Conservation (phyloP, 2,329 filamentous ascomycete genomes). For the Orbilia ellipsospora region DNA sequence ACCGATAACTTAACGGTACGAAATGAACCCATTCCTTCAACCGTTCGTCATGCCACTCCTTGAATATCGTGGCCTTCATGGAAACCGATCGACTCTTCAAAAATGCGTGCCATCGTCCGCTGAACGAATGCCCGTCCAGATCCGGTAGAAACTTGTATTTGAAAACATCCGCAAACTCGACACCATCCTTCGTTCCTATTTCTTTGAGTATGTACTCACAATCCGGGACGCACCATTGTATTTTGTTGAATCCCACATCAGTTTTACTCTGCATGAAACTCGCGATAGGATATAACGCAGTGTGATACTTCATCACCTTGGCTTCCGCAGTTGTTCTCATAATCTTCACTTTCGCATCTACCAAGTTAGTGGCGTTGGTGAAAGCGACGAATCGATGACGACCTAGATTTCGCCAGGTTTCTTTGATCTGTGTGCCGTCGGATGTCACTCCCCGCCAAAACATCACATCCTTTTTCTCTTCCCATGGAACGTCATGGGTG, state of each 20-base stretch:
- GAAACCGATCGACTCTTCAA: slow-evolving; percentile 75
- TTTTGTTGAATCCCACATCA: slow-evolving; percentile 64
- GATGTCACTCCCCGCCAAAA: slow-evolving; percentile 75
- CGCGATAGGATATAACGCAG: slow-evolving; percentile 54
- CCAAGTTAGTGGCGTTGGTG: slow-evolving; percentile 74
- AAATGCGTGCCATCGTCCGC: slow-evolving; percentile 76
- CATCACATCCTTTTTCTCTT: slow-evolving; percentile 68
- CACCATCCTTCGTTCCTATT: slow-evolving; percentile 60
- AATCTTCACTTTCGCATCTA: slow-evolving; percentile 65
- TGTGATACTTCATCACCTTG: slow-evolving; percentile 61
- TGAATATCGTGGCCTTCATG: slow-evolving; percentile 81
- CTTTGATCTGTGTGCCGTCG: slow-evolving; percentile 69
- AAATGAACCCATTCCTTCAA: slow-evolving; percentile 83
- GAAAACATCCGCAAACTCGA: slow-evolving; percentile 64
- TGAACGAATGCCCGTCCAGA: slow-evolving; percentile 79
- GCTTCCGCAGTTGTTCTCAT: slow-evolving; percentile 58
- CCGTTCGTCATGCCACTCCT: slow-evolving; percentile 82
- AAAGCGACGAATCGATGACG: slow-evolving; percentile 79
- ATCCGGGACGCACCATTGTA: slow-evolving; percentile 65
- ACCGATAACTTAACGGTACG: slow-evolving; percentile 80
- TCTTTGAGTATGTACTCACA: slow-evolving; percentile 66
- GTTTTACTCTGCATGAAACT: slow-evolving; percentile 60
- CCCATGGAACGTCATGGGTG: slow-evolving; percentile 70
- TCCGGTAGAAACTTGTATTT: slow-evolving; percentile 77
- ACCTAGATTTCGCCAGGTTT: slow-evolving; percentile 78